Evolutionary conservation across 768 basidiomycete species (phyloP).

Genomic region (Boletales sp.): DNA sequence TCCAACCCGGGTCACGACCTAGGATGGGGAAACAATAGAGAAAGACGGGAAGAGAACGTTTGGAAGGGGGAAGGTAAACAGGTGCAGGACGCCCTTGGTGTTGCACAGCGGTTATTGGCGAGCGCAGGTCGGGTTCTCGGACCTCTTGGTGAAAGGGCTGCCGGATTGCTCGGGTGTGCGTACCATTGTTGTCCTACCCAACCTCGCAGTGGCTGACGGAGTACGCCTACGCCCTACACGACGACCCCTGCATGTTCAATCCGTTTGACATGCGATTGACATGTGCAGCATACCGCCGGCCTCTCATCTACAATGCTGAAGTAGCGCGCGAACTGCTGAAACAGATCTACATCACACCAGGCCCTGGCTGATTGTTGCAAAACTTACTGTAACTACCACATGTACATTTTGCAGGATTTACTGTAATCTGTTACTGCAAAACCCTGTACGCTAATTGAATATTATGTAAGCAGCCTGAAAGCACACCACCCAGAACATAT

Average conservation of each 20-base stretch:
- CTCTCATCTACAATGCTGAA: slow-evolving; percentile 72
- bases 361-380: too few relatives aligned
- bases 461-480: too few relatives aligned
- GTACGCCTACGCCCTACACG: not conserved
- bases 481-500: too few relatives aligned
- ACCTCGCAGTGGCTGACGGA: slow-evolving; percentile 1
- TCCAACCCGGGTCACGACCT: slow-evolving; percentile 41
- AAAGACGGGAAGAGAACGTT: too few relatives aligned
- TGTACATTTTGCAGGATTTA: too few relatives aligned
- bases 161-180: slow-evolving; percentile 55
- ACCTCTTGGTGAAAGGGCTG: slow-evolving; percentile 51
- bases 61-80: slow-evolving; percentile 47
- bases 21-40: too few relatives aligned
- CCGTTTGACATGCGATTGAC: not conserved
- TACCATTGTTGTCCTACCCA: slow-evolving; percentile 4
- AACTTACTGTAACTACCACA: too few relatives aligned
- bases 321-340: slow-evolving; percentile 74
- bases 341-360: slow-evolving; percentile 56
- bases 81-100: slow-evolving; percentile 61
- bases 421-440: too few relatives aligned
- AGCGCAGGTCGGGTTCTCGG: slow-evolving; percentile 46
- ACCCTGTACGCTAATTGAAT: too few relatives aligned
- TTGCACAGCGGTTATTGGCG: slow-evolving; percentile 56
- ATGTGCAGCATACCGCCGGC: slow-evolving; percentile 64
- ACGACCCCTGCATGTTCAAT: not conserved